Evolutionary conservation across 1,284 basidiomycete species (phyloP).

Genomic region (Fistulinella cinereoalba): DNA sequence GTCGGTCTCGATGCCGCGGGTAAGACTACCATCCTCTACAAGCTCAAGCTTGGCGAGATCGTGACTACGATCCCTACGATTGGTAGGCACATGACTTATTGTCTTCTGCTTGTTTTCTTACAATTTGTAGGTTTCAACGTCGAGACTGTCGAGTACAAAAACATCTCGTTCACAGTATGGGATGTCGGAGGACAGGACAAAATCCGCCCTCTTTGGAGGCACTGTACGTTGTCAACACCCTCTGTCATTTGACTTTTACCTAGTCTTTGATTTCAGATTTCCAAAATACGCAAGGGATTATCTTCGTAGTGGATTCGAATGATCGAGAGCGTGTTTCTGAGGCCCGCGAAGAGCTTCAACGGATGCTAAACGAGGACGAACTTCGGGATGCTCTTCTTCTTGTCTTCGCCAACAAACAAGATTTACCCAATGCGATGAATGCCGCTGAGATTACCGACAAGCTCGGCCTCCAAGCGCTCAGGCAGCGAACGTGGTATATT

Average conservation of each 20-base stretch:
- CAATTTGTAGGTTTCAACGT: conserved; percentile 99
- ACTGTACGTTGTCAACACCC: conserved; percentile 98
- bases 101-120: no score
- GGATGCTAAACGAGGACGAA: conserved; percentile 95
- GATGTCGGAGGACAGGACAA: conserved; percentile 99
- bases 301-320: conserved; percentile 90
- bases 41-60: conserved; percentile 98
- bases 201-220: conserved; percentile 97
- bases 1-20: conserved; percentile 95
- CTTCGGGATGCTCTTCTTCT: conserved; percentile 97
- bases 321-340: conserved; percentile 96
- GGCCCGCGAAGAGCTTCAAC: conserved; percentile 93
- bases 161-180: conserved; percentile 99
- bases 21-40: conserved; percentile 99
- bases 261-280: no score
- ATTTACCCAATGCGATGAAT: conserved; percentile 89
- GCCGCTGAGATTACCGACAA: conserved; percentile 98
- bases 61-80: conserved; percentile 99
- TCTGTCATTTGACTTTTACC: no score
- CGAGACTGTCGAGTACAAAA: conserved; percentile 99
- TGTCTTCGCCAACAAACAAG: conserved; percentile 99
- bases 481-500: conserved; percentile 98
- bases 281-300: conserved; percentile 99
- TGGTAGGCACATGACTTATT: no score
- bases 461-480: conserved; percentile 92